These are phyloP conservation scores for Fusarium sp. DNA, from an alignment of 2,329 filamentous ascomycete genomes.

Conservation along the genomic window DNA sequence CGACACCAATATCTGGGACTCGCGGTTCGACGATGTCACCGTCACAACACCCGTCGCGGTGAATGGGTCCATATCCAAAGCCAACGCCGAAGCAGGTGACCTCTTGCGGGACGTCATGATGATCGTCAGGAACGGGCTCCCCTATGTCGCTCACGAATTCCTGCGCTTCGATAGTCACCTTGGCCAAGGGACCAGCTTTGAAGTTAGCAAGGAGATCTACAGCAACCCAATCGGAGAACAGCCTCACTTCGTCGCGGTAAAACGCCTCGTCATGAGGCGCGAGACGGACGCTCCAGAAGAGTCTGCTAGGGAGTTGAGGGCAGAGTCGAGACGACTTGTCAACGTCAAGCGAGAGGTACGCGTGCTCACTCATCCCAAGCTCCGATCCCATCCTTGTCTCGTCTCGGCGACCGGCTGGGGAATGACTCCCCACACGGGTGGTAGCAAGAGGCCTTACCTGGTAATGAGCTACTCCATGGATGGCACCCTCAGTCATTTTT, in stretches of 20 bases:
- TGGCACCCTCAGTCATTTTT: not conserved
- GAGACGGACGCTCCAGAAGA: not conserved
- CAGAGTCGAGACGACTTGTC: not conserved
- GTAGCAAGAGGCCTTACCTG: not conserved
- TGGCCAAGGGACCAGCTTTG: conserved; percentile 1
- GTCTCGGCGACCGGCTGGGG: conserved; percentile 8
- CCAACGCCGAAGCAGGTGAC: not conserved
- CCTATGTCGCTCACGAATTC: not conserved
- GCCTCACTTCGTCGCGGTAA: conserved; percentile 6
- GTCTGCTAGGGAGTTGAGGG: not conserved
- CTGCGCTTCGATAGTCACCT: not conserved
- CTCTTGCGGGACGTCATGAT: conserved; percentile 3
- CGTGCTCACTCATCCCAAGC: conserved; percentile 1
- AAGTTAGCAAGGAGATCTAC: conserved; percentile 10
- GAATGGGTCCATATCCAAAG: not conserved
- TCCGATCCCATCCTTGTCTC: not conserved
- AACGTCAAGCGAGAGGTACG: conserved; percentile 9
- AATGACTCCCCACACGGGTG: not conserved
- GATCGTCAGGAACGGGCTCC: not conserved
- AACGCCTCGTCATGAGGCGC: not conserved
- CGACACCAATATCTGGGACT: not conserved
- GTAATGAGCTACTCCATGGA: conserved; percentile 5
- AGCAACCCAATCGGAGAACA: not conserved
- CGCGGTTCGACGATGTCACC: not conserved
- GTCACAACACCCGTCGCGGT: not conserved